Conservation (phyloP, 1,284 basidiomycete species). For the Coriolopsis trogii region DNA sequence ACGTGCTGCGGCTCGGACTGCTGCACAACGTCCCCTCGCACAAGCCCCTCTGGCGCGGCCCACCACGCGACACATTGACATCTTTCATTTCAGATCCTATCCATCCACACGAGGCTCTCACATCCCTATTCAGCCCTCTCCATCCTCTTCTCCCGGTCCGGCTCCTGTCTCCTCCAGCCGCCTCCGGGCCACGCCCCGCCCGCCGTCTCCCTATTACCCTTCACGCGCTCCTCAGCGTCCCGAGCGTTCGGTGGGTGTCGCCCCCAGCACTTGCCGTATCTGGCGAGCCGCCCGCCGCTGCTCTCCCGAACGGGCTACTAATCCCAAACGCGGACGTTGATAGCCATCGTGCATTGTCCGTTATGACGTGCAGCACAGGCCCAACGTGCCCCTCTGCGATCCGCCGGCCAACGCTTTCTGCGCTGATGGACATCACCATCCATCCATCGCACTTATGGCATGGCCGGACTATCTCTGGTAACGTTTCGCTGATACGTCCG, state of each 20-base stretch:
- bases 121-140: background rate
- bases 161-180: constrained; percentile 4
- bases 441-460: background rate
- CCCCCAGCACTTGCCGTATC: background rate
- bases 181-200: too few species aligned
- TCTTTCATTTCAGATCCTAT: constrained; percentile 6
- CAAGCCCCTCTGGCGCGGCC: background rate
- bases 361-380: background rate
- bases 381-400: background rate
- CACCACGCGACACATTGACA: too few species aligned
- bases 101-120: constrained; percentile 2
- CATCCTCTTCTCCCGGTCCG: constrained; percentile 3
- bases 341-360: background rate
- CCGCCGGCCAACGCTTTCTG: background rate
- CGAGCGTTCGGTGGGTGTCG: constrained; percentile 4
- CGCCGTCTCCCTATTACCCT: background rate
- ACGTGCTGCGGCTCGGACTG: background rate
- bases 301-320: background rate
- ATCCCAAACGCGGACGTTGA: too few species aligned
- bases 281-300: background rate
- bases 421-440: background rate
- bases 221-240: constrained; percentile 1
- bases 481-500: constrained; percentile 1
- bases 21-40: background rate
- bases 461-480: background rate